Evolutionary conservation across 345 rosid genomes (phyloP), one percentile per base, ranked within the genome.

Genomic region (Cardiospermum halicacabum): DNA sequence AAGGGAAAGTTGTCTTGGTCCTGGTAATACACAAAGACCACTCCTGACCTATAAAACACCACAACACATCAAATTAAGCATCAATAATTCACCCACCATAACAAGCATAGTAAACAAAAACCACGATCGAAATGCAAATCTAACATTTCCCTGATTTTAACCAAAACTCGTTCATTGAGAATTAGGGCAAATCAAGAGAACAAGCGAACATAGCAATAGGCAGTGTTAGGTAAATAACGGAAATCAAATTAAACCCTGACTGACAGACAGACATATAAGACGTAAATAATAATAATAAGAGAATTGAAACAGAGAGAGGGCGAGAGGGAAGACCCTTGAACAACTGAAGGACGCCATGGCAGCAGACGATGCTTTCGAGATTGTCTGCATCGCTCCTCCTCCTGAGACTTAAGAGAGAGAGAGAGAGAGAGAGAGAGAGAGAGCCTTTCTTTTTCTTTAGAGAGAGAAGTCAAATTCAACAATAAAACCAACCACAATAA

Each of bases 1-100:
- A 58, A 95, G 71, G 85, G 89, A 85, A 71, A 95, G 80, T 56
- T 91, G 93, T 71, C 95, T 85, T 73, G 73, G 72, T 64, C 96
- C 78, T 0, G 99, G 99, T 91, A 92, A 81, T 66, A 85, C 70
- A 5, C 96, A 83, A 42, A 85, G 74, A 76, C 86, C 88, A 61
- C 85, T 80, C 80, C 87, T 87, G 66, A 63, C 87, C 99, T 94
- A 57, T 65, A 70, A 71, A 25, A 36, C 5, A 4, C 24, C n/a
- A 61, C 64, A 67, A 64, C 64, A 57, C n/a, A n/a, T n/a, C 43
- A 68, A 15, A 70, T 34, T 25, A n/a, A n/a, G 56, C 39, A 53
- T 40, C 30, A 50, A 58, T n/a, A 24, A 47, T 47, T 47, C 51
- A 47, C 24, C 6, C 19, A 18, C 7, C 22, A 47, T n/a, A 47